Base-by-base conservation (phyloP, 78 protist genomes). In the Guillardia theta region DNA sequence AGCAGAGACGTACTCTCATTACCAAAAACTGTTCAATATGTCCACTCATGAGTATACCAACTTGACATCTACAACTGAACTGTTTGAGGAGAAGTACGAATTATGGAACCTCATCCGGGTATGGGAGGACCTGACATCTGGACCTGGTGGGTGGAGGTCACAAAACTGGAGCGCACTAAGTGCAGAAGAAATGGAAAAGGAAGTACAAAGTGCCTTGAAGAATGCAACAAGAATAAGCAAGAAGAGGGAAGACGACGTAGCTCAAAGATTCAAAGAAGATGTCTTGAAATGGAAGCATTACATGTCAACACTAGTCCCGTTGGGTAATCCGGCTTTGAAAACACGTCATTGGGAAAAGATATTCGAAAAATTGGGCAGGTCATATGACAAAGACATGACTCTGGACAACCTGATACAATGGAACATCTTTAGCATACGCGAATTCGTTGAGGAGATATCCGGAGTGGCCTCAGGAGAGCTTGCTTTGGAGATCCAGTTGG, bases 401-500 rank as follows among this genome's bases (percentile, higher is more conserved):
- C 95, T 96, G 43, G 88, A 62, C 18, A 44, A 30, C 48, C 93
- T 96, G 44, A 27, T 92, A 24, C 83, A 22, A 44, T 64, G 54
- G 93, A 70, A 92, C 48, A 53, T 93, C 47, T 39, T 58, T 21
- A 15, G 12, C 10, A 53, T 70, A 83, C n/a, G 41, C n/a, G 93
- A 94, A 5, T 39, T 64, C 37, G 92, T 96, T 30, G 1, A 18
- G 21, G 97, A 96, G 77, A 46, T 90, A 4, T 92, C 96, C 0
- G 96, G 90, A 47, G 90, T 43, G 2, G 98, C 98, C 10, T 45
- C 46, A 1, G 98, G 98, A 27, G 97, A 97, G 76, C 83, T 9
- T 19, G 90, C 58, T 3, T 94, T 97, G 39, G 95, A 93, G 36
- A 41, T 45, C 94, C 27, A 36, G 93, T 92, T 97, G 27, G 76